Base-by-base conservation (phyloP, 345 rosid species). In the Chamaenerion angustifolium region DNA sequence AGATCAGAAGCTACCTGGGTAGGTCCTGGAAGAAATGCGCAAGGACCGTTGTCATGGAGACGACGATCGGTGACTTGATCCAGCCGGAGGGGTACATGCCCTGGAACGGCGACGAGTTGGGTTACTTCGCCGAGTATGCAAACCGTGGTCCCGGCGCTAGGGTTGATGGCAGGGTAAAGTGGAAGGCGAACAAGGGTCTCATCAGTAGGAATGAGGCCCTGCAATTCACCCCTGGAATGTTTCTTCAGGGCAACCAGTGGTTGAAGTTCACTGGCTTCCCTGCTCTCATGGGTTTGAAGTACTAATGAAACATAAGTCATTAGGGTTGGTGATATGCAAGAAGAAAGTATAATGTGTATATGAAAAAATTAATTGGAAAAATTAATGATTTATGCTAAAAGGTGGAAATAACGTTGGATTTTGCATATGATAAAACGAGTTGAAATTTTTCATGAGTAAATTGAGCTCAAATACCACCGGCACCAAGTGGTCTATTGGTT, bases 11-110 rank as follows among this genome's bases (percentile, higher is more conserved):
- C 1, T 88, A 72, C 69, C 56, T 88, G 45, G 95, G 97, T 10
- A 59, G 97, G 49, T 95, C 97, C 0, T 84, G 95, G 97, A 84
- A 76, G 68, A 12, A 59, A 21, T 69, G 15, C 45, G 61, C 95
- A 0, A 69, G 71, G 23, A 73, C 92, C n/a, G 78, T 76, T 13
- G 19, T 82, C 2, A 76, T 81, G 68, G 86, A 85, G 63, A 16
- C 67, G 0, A 65, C 68, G 42, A 41, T 88, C 2, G 95, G 78
- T 0, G 95, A 82, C 45, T 42, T 79, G 60, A 72, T 88, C n/a
- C 74, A 69, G 11, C 82, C 88, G 1, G 82, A 64, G 3, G 96
- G 95, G 13, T 84, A 83, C 79, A 47, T 6, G 7, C 15, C 61
- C 0, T 79, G 88, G 90, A 37, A 14, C 0, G 84, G 79, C 4